Evolutionary conservation across 306 rosid genomes (phyloP).

Genomic region (Hippophae gyantsensis): DNA sequence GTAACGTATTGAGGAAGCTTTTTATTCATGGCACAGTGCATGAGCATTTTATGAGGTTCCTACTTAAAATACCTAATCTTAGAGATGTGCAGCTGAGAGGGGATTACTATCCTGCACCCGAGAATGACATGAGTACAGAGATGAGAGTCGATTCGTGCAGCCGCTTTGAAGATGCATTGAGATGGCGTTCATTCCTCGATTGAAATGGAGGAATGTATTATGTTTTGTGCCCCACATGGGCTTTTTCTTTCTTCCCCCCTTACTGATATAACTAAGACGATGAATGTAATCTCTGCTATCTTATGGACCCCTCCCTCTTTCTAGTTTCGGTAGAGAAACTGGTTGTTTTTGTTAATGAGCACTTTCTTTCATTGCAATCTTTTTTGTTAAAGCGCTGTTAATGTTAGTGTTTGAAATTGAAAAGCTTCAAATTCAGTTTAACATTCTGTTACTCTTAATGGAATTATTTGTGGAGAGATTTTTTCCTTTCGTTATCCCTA

Average conservation of each 20-base stretch:
- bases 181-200: conserved; percentile 45
- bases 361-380: no score
- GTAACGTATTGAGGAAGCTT: conserved; percentile 62
- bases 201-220: conserved; percentile 18
- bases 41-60: conserved; percentile 75
- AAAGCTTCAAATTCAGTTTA: no score
- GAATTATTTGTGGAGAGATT: no score
- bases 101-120: conserved; percentile 86
- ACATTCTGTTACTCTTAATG: no score
- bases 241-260: neutral
- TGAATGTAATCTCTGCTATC: no score
- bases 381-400: no score
- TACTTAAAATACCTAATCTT: conserved; percentile 40
- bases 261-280: neutral
- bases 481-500: no score
- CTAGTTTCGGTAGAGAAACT: no score
- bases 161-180: conserved; percentile 83
- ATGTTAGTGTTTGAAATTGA: no score
- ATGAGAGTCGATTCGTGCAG: conserved; percentile 81
- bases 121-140: conserved; percentile 81
- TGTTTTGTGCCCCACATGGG: neutral
- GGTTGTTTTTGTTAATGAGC: no score
- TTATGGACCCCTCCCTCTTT: no score
- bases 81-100: conserved; percentile 77
- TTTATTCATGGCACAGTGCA: conserved; percentile 76